A percentile compares a stretch with the other conserved stretches of the same genome.
Evolutionary conservation across 164 flowering plant species (phyloP).

Genomic region (Stephania yunnanensis): DNA sequence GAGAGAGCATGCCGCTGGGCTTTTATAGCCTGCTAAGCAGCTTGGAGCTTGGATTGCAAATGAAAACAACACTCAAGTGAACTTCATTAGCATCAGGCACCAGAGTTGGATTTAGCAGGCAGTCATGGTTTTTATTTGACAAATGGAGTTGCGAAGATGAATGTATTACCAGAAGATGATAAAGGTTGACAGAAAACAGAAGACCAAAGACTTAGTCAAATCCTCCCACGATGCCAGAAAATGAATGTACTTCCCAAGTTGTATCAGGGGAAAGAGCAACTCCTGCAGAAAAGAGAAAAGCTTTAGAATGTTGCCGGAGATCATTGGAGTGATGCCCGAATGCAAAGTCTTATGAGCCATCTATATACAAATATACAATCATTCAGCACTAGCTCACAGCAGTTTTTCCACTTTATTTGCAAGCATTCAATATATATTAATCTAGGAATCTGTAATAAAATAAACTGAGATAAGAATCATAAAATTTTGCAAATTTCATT

Average conservation of each 20-base stretch:
- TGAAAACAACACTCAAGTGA: neutral
- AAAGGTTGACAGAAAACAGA: slow-evolving; percentile 45
- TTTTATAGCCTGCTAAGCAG: neutral
- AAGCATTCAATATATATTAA: no score
- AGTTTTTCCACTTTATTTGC: no score
- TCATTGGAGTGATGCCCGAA: neutral
- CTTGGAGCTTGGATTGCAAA: neutral
- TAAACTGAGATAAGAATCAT: no score
- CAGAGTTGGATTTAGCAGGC: neutral
- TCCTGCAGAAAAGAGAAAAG: slow-evolving; percentile 50
- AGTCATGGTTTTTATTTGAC: neutral
- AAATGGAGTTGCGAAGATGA: neutral
- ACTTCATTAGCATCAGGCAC: neutral
- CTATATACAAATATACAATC: neutral
- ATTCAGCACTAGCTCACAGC: no score
- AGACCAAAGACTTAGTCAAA: slow-evolving; percentile 55
- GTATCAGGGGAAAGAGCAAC: slow-evolving; percentile 56
- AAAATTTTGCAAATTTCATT: no score
- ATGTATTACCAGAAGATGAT: slow-evolving; percentile 56
- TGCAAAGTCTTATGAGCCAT: neutral
- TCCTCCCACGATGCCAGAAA: slow-evolving; percentile 74
- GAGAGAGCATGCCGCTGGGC: neutral
- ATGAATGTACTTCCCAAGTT: slow-evolving; percentile 50
- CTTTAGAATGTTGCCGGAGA: neutral
- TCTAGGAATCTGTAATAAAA: no score